phyloP scores from a whole-genome alignment of 2,329 filamentous ascomycete species.

The Ceratocystis papillata region DNA sequence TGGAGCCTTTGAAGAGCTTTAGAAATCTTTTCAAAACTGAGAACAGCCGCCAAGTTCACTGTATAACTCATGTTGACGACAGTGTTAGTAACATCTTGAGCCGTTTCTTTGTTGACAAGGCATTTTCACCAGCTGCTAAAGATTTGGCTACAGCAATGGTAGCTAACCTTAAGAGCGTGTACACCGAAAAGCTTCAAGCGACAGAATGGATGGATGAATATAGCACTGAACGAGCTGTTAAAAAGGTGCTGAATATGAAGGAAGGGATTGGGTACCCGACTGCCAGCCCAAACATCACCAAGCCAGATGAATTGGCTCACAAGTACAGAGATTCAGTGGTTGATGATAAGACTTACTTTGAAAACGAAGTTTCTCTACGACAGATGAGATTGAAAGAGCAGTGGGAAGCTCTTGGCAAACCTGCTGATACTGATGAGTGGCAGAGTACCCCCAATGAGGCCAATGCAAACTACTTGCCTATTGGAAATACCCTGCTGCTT shows the following conservation, averaged over 20 bases:
- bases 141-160: conserved; percentile 59
- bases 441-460: conserved; percentile 48
- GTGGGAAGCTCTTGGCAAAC: conserved; percentile 50
- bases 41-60: conserved; percentile 44
- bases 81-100: conserved; percentile 58
- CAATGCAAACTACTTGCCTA: conserved; percentile 57
- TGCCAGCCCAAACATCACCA: conserved; percentile 49
- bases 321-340: conserved; percentile 48
- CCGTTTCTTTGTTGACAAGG: conserved; percentile 58
- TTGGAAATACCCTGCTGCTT: conserved; percentile 58
- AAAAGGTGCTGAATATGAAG: conserved; percentile 56
- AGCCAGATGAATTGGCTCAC: conserved; percentile 44
- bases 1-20: conserved; percentile 52
- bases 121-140: conserved; percentile 57
- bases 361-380: conserved; percentile 45
- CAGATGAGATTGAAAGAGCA: conserved; percentile 38
- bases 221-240: conserved; percentile 47
- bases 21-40: conserved; percentile 42
- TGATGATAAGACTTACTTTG: conserved; percentile 43
- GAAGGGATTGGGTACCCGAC: conserved; percentile 60
- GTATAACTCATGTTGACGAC: conserved; percentile 46
- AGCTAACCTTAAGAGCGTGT: conserved; percentile 57
- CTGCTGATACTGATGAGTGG: conserved; percentile 51
- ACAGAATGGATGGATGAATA: conserved; percentile 55
- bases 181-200: conserved; percentile 47